These are phyloP conservation scores for Ophioceras dolichostomum DNA, from an alignment of 2,329 filamentous ascomycete genomes.

Conservation along the genomic window DNA sequence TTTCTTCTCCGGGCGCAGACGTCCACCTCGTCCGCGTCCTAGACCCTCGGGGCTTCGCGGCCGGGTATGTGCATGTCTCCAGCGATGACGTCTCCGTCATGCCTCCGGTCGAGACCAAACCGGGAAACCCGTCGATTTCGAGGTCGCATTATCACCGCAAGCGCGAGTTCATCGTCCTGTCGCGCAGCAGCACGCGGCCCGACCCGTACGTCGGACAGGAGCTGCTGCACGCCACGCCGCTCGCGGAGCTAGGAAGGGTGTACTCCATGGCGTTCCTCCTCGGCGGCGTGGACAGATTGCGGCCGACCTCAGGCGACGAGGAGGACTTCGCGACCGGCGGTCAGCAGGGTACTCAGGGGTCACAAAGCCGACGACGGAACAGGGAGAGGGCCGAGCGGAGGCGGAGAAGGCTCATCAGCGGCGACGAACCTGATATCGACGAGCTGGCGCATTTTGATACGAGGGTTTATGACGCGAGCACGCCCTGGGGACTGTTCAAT, in stretches of 20 bases:
- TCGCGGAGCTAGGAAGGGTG: background rate
- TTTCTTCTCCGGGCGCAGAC: background rate
- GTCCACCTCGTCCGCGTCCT: constrained; percentile 1
- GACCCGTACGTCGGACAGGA: constrained; percentile 2
- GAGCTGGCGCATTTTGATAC: constrained; percentile 2
- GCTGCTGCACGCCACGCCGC: constrained; percentile 2
- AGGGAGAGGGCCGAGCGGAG: background rate
- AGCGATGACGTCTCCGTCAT: background rate
- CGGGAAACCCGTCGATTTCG: no score
- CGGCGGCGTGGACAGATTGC: background rate
- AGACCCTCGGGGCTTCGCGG: constrained; percentile 1
- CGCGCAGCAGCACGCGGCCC: background rate
- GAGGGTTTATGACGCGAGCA: background rate
- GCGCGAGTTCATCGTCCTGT: constrained; percentile 1
- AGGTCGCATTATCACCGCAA: no score
- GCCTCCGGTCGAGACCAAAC: background rate
- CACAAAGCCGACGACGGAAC: no score
- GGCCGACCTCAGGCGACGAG: background rate
- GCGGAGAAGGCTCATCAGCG: background rate
- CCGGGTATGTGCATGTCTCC: background rate
- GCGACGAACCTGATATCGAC: background rate
- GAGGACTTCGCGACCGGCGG: background rate
- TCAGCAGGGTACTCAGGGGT: no score
- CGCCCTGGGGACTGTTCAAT: constrained; percentile 3
- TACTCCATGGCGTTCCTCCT: constrained; percentile 2